Evolutionary conservation across 345 rosid species (phyloP).

Genomic region (Capsella bursapastoris): DNA sequence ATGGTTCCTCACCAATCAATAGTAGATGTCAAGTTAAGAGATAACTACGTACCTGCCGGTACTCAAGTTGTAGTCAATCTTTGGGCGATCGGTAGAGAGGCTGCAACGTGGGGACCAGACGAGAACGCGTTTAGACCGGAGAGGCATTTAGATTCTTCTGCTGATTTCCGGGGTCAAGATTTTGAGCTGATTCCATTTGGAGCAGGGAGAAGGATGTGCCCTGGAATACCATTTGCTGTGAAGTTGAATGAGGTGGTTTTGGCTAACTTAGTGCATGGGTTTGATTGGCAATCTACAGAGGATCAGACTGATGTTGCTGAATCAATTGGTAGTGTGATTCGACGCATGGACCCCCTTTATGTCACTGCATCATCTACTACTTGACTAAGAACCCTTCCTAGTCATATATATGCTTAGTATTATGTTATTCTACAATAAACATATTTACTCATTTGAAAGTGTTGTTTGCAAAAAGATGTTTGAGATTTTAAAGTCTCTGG

Average conservation of each 20-base stretch:
- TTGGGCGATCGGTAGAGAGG: constrained; percentile 46
- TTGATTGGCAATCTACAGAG: constrained; percentile 42
- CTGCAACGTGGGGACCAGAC: constrained; percentile 40
- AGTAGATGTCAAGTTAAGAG: constrained; percentile 38
- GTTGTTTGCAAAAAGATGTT: background rate
- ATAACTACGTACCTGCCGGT: constrained; percentile 37
- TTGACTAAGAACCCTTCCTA: constrained; percentile 16
- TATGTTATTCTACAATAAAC: constrained; percentile 14
- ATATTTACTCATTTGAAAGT: constrained; percentile 17
- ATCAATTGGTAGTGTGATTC: constrained; percentile 35
- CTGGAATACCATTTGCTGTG: constrained; percentile 41
- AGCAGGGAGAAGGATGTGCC: constrained; percentile 47
- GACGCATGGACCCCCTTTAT: constrained; percentile 36
- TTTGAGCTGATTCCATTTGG: constrained; percentile 49
- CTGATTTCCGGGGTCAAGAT: constrained; percentile 46
- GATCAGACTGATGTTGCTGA: constrained; percentile 21
- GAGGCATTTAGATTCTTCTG: constrained; percentile 40
- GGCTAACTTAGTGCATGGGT: constrained; percentile 42
- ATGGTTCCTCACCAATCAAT: constrained; percentile 44
- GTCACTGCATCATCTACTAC: constrained; percentile 29
- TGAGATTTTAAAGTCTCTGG: constrained; percentile 2
- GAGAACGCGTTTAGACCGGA: constrained; percentile 47
- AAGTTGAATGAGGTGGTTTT: constrained; percentile 40
- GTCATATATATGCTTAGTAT: background rate
- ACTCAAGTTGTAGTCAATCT: constrained; percentile 48